Evolutionary conservation across 2,329 filamentous ascomycete genomes (phyloP), one percentile per base, ranked within the genome.

Genomic region (Teratosphaeria nubilosa): DNA sequence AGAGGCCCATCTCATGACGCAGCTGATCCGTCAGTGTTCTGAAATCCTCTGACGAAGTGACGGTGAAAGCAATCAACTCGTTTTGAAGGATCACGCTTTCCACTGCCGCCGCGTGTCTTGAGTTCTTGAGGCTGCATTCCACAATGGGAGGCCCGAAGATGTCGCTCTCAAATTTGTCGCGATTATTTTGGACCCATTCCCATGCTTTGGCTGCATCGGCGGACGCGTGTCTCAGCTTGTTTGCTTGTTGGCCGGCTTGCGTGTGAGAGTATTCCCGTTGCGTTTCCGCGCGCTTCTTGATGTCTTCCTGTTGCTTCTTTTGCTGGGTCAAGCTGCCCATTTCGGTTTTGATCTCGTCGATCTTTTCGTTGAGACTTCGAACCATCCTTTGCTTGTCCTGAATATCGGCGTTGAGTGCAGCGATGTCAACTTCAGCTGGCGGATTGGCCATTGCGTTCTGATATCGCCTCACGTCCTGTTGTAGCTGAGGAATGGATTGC

Each of bases 101-200:
- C 9, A 88, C 70, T 13, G 78, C 78, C 64, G 82, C 74, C 11
- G 82, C 82, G 70, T 88, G 90, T 56, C 77, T 80, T 37, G 84
- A 79, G 64, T 95, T 83, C 64, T 86, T 91, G 56, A 96, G 76
- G 0, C 87, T 88, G 72, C 91, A 96, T 59, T 82, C 86, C 32
- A 96, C 77, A 67, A 94, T 82, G 0, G 91, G 85, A 5, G 91
- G 91, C 0, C 88, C 90, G 68, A 87, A 90, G 4, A 96, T 85
- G 59, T 87, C 80, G 63, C 87, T 84, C 67, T 88, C 82, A 63
- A 96, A 94, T 54, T 81, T 73, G 57, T 80, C 70, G 59, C 80
- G 80, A 69, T 99, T 84, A 2, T 83, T 72, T 68, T 89, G 81
- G 55, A 97, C 80, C 91, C 92, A 99, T 50, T 85, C 79, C 85